Percentiles rank a stretch among this genome's conserved stretches.
phyloP scores from a whole-genome alignment of 75 land plant genomes.

The Adiantum capillusveneris region DNA sequence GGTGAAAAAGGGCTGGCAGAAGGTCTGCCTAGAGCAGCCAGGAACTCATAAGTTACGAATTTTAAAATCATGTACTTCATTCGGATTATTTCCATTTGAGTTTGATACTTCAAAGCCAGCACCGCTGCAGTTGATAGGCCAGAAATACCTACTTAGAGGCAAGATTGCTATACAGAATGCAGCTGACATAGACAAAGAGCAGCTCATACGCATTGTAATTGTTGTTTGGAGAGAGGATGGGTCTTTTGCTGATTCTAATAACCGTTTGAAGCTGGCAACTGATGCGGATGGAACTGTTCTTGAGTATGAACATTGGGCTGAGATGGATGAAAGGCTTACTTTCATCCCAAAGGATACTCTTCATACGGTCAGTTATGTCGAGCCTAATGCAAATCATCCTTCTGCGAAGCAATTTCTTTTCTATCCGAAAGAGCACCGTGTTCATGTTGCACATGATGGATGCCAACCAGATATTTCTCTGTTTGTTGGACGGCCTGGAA shows the following conservation, averaged over 20 bases:
- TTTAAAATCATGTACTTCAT: constrained; percentile 60
- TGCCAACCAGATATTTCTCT: constrained; percentile 60
- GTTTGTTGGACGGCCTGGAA: constrained; percentile 64
- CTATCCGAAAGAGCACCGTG: constrained; percentile 73
- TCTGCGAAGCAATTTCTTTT: constrained; percentile 26
- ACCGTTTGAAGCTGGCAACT: constrained; percentile 35
- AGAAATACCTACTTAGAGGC: constrained; percentile 80
- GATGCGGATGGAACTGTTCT: constrained; percentile 18
- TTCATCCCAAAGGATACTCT: constrained; percentile 52
- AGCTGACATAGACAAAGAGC: constrained; percentile 13
- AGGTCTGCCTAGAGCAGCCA: constrained; percentile 55
- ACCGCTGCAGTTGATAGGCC: constrained; percentile 64
- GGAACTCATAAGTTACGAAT: constrained; percentile 79
- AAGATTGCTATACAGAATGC: constrained; percentile 47
- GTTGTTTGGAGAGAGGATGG: constrained; percentile 33
- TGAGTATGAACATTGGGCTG: constrained; percentile 74
- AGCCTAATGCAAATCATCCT: constrained; percentile 22
- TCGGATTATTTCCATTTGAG: constrained; percentile 51
- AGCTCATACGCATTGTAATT: constrained; percentile 43
- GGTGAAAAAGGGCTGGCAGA: constrained; percentile 45
- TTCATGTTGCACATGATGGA: constrained; percentile 64
- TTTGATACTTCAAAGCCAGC: constrained; percentile 51
- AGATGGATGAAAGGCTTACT: constrained; percentile 49
- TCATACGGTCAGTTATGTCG: background rate
- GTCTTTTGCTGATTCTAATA: constrained; percentile 18